Evolutionary conservation across 2,329 filamentous ascomycete species (phyloP).

Genomic region (Coniochaeta sp.): DNA sequence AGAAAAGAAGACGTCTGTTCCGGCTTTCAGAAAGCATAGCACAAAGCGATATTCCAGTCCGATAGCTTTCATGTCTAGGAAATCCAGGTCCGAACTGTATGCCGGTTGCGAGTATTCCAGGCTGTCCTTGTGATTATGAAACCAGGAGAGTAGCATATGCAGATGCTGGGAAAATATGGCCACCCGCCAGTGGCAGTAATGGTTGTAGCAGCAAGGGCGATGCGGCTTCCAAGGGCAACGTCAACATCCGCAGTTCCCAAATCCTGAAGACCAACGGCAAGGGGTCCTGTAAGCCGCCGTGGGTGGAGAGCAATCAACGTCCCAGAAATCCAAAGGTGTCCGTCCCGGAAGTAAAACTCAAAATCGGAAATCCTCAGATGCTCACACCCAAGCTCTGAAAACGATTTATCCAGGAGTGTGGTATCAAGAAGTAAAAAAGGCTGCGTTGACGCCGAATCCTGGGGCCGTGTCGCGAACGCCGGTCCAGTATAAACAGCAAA

Average conservation of each 20-base stretch:
- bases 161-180: too few species aligned
- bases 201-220: too few species aligned
- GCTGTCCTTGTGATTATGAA: neutral
- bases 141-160: neutral
- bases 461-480: slow-evolving; percentile 8
- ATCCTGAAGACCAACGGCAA: neutral
- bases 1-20: neutral
- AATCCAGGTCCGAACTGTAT: neutral
- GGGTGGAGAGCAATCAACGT: neutral
- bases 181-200: too few species aligned
- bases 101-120: neutral
- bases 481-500: slow-evolving; percentile 4
- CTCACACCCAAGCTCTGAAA: slow-evolving; percentile 10
- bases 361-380: slow-evolving; percentile 1
- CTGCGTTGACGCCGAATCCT: neutral
- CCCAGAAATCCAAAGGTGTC: slow-evolving; percentile 12
- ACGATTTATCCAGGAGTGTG: slow-evolving; percentile 10
- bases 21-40: neutral
- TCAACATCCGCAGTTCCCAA: neutral
- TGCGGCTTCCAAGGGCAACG: neutral
- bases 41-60: neutral
- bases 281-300: neutral
- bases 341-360: slow-evolving; percentile 19
- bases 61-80: neutral
- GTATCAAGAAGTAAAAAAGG: slow-evolving; percentile 7